Evolutionary conservation across 2,329 filamentous ascomycete species (phyloP).

Genomic region (Alternaria gansuensis): DNA sequence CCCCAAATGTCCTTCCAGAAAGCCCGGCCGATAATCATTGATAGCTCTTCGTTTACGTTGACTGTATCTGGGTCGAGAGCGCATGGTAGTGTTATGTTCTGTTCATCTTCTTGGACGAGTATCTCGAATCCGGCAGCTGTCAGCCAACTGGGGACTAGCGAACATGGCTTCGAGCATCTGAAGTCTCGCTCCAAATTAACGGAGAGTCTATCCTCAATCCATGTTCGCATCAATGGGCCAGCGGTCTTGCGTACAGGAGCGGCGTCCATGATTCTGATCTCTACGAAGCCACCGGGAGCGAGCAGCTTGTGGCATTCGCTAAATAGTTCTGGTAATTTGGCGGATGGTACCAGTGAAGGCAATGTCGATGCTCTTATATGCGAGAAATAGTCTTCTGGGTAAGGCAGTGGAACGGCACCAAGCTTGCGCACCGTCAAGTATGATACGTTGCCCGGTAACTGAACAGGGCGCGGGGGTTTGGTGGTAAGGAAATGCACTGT

Average conservation of each 20-base stretch:
- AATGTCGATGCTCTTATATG: constrained; percentile 60
- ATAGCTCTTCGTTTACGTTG: constrained; percentile 46
- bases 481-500: constrained; percentile 52
- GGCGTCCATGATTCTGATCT: constrained; percentile 70
- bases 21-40: constrained; percentile 45
- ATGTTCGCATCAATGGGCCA: constrained; percentile 66
- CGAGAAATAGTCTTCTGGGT: constrained; percentile 43
- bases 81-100: constrained; percentile 44
- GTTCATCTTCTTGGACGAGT: constrained; percentile 29
- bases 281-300: constrained; percentile 63
- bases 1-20: constrained; percentile 54
- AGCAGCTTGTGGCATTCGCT: constrained; percentile 66
- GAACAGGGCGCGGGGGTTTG: constrained; percentile 45
- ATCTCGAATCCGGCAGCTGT: constrained; percentile 61
- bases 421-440: constrained; percentile 46
- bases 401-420: constrained; percentile 62
- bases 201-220: constrained; percentile 70
- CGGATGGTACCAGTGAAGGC: constrained; percentile 64
- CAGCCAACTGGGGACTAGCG: constrained; percentile 68
- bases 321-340: constrained; percentile 66
- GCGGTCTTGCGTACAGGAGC: constrained; percentile 64
- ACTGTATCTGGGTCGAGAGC: constrained; percentile 32
- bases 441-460: constrained; percentile 45
- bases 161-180: constrained; percentile 67
- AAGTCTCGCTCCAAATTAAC: constrained; percentile 67